Conservation (phyloP, 352 stramenopile genomes). For the Peronospora tabacina region DNA sequence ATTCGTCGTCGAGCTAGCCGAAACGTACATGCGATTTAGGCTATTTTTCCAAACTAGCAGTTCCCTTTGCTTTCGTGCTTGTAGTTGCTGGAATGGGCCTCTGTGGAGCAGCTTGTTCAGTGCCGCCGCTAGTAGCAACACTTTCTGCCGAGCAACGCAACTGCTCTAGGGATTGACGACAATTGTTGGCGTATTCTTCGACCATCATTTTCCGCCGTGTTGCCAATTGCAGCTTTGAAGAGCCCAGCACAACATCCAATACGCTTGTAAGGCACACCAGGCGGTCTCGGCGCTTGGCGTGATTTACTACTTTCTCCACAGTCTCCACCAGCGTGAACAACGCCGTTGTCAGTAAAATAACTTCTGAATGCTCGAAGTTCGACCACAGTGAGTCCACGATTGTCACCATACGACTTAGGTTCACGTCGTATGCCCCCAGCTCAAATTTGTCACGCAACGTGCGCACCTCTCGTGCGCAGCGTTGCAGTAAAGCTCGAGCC, state of each 20-base stretch:
- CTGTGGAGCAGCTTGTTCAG: not conserved
- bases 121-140: not conserved
- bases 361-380: conserved; percentile 29
- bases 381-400: conserved; percentile 40
- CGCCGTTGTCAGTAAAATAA: conserved; percentile 26
- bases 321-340: conserved; percentile 41
- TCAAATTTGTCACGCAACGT: conserved; percentile 36
- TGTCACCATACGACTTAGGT: conserved; percentile 38
- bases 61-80: conserved; percentile 2
- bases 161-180: conserved; percentile 33
- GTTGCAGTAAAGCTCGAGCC: conserved; percentile 23
- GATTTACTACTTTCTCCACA: conserved; percentile 32
- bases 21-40: conserved; percentile 38
- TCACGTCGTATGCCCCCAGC: conserved; percentile 32
- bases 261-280: conserved; percentile 45
- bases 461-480: conserved; percentile 27
- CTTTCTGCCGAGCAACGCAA: conserved; percentile 15
- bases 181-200: conserved; percentile 42
- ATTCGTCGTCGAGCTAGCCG: conserved; percentile 8
- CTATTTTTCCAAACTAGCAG: not conserved
- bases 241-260: conserved; percentile 28
- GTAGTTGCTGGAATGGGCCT: not conserved
- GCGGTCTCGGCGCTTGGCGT: conserved; percentile 34
- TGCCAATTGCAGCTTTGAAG: conserved; percentile 25
- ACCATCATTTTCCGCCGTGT: conserved; percentile 25